These are phyloP conservation scores for Adiantum capillusveneris DNA, from an alignment of 75 land plant genomes.

Conservation along the genomic window DNA sequence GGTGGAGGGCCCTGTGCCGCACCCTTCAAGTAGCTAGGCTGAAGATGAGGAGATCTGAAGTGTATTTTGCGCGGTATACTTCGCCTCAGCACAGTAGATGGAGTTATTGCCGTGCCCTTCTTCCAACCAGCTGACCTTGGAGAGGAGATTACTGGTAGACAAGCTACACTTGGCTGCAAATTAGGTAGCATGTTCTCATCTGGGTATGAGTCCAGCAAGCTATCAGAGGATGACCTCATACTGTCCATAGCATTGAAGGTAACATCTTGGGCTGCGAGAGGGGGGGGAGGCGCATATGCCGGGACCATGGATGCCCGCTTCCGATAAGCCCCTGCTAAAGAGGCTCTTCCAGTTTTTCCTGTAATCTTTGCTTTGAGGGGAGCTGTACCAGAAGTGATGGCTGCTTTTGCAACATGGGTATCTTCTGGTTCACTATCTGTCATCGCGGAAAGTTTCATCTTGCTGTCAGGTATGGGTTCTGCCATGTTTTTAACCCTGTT, in stretches of 20 bases:
- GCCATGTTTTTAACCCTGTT: too few relatives aligned
- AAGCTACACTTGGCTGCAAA: neutral
- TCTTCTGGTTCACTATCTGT: neutral
- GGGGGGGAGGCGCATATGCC: neutral
- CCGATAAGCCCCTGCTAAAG: neutral
- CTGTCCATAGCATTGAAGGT: neutral
- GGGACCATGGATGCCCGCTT: neutral
- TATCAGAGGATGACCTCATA: neutral
- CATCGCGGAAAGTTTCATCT: neutral
- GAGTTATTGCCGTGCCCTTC: slow-evolving; percentile 4
- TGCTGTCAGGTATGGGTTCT: neutral
- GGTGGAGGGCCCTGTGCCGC: neutral
- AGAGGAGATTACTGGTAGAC: neutral
- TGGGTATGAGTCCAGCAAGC: neutral
- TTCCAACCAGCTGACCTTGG: neutral
- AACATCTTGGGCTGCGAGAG: neutral
- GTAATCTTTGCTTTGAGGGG: too few relatives aligned
- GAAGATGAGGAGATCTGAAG: slow-evolving; percentile 6
- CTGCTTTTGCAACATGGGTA: too few relatives aligned
- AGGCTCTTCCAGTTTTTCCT: slow-evolving; percentile 1
- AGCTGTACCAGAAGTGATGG: too few relatives aligned
- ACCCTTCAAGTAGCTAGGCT: slow-evolving; percentile 4
- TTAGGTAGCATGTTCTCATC: slow-evolving; percentile 1
- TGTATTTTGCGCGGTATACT: slow-evolving; percentile 8
- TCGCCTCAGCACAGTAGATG: slow-evolving; percentile 4